Percentiles rank a stretch among this genome's conserved stretches.
phyloP scores from a whole-genome alignment of 2,329 filamentous ascomycete genomes.

The Bertia moriformis region DNA sequence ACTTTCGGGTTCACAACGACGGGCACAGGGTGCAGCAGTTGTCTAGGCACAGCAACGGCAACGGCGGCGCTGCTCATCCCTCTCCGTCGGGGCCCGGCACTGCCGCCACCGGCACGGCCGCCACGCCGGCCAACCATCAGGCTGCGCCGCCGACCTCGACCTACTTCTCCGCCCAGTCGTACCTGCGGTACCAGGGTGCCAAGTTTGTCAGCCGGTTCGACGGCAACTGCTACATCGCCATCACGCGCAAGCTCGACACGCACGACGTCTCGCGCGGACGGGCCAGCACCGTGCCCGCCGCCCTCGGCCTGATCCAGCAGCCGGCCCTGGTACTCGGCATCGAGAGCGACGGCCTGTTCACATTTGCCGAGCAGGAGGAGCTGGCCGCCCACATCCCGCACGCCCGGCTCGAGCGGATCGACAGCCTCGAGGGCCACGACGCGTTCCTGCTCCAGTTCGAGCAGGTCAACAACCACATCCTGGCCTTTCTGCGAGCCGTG shows the following conservation, averaged over 20 bases:
- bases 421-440: conserved; percentile 89
- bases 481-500: conserved; percentile 69
- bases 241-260: conserved; percentile 93
- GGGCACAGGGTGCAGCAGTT: conserved; percentile 42
- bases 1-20: conserved; percentile 73
- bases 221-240: conserved; percentile 97
- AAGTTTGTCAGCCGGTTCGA: conserved; percentile 98
- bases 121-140: conserved; percentile 7
- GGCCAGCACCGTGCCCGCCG: conserved; percentile 51
- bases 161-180: conserved; percentile 98
- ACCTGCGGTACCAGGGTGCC: conserved; percentile 85
- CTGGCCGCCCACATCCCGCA: conserved; percentile 69
- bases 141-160: conserved; percentile 40
- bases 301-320: conserved; percentile 70
- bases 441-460: conserved; percentile 94
- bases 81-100: conserved; percentile 10
- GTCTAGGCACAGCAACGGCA: conserved; percentile 23
- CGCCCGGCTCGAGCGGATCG: conserved; percentile 69
- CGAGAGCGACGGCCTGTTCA: conserved; percentile 89
- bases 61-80: conserved; percentile 3
- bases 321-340: conserved; percentile 86
- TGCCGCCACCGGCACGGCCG: conserved; percentile 7
- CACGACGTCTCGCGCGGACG: conserved; percentile 83
- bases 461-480: conserved; percentile 79
- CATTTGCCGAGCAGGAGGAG: conserved; percentile 90